Conservation (phyloP, 2,329 filamentous ascomycete genomes). For the Dothistroma septosporum region DNA sequence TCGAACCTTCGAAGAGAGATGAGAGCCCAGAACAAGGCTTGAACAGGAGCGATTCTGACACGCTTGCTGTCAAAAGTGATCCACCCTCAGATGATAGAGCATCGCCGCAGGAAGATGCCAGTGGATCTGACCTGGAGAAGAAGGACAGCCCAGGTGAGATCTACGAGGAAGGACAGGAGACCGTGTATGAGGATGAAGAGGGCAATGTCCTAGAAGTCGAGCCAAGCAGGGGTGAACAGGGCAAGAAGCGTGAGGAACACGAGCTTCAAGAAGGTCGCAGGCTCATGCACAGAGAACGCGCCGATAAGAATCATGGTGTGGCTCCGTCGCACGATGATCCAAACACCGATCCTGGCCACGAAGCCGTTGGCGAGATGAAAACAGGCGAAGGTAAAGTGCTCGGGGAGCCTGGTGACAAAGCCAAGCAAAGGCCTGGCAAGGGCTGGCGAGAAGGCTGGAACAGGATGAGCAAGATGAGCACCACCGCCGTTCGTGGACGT, state of each 20-base stretch:
- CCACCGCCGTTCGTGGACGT: constrained; percentile 39
- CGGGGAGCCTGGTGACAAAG: constrained; percentile 51
- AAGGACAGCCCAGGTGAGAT: constrained; percentile 54
- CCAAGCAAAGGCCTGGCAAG: constrained; percentile 36
- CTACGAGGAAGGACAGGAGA: constrained; percentile 73
- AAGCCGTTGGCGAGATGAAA: constrained; percentile 58
- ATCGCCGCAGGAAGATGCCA: constrained; percentile 16
- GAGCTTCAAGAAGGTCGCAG: constrained; percentile 52
- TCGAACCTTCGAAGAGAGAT: constrained; percentile 57
- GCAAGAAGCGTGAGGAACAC: constrained; percentile 56
- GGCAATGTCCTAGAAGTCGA: constrained; percentile 77
- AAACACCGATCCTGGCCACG: constrained; percentile 41
- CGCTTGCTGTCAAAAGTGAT: constrained; percentile 38
- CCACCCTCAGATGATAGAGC: constrained; percentile 22
- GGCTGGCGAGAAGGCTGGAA: constrained; percentile 40
- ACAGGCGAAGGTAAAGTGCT: constrained; percentile 77
- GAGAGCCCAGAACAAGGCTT: constrained; percentile 35
- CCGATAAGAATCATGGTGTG: constrained; percentile 39
- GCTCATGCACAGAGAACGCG: constrained; percentile 51
- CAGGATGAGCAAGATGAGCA: constrained; percentile 37
- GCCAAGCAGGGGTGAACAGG: constrained; percentile 39
- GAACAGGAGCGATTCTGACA: constrained; percentile 43
- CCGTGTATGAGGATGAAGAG: constrained; percentile 79
- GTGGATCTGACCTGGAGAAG: constrained; percentile 25
- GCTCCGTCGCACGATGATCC: constrained; percentile 47